Conservation (phyloP, 805 yeast genomes). For the Candida anglica region DNA sequence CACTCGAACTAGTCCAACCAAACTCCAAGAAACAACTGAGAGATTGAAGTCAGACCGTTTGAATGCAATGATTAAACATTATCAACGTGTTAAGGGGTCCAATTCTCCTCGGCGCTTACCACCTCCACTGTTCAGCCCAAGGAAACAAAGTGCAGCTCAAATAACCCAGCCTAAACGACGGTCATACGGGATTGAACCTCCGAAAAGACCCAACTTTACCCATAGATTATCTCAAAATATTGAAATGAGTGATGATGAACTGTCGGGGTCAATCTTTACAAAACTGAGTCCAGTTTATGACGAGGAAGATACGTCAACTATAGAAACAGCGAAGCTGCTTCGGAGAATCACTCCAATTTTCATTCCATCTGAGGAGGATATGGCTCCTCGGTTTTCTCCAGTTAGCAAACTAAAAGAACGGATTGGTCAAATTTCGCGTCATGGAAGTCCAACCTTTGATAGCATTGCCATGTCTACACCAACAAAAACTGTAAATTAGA, state of each 20-base stretch:
- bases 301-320: constrained; percentile 12
- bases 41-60: constrained; percentile 29
- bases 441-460: too few relatives aligned
- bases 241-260: constrained; percentile 3
- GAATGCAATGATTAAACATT: constrained; percentile 30
- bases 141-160: too few relatives aligned
- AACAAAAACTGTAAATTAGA: too few relatives aligned
- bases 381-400: constrained; percentile 26
- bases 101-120: too few relatives aligned
- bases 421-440: constrained; percentile 2
- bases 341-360: constrained; percentile 33
- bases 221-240: not conserved
- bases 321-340: constrained; percentile 32
- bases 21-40: constrained; percentile 36
- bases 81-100: constrained; percentile 17
- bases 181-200: constrained; percentile 10
- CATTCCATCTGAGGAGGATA: constrained; percentile 27
- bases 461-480: too few relatives aligned
- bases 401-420: constrained; percentile 24
- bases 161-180: too few relatives aligned
- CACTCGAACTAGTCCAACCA: constrained; percentile 28
- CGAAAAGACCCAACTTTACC: constrained; percentile 19
- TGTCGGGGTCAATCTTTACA: constrained; percentile 1
- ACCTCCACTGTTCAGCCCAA: too few relatives aligned
- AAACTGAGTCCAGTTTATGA: constrained; percentile 4